Evolutionary conservation across 1,139 yeast genomes (phyloP).

Genomic region (Geotrichum reessii): DNA sequence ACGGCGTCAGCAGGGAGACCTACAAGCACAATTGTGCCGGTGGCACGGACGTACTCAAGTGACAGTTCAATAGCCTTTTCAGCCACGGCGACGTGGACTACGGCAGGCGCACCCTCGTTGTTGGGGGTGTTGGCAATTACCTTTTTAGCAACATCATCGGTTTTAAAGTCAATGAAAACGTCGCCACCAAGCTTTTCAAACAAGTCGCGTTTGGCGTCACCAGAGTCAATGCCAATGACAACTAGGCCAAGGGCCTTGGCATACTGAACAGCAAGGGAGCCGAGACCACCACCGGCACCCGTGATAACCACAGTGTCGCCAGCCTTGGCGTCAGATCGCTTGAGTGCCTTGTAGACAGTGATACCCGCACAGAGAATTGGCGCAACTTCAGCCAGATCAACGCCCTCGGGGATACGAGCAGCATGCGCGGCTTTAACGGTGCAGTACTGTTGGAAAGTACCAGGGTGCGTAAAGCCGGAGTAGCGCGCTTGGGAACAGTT

Average conservation of each 20-base stretch:
- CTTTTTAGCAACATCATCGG: conserved; percentile 37
- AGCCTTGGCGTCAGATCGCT: conserved; percentile 53
- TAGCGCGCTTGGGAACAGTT: conserved; percentile 21
- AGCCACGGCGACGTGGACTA: conserved; percentile 65
- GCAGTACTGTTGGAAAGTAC: conserved; percentile 72
- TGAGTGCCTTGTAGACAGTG: conserved; percentile 70
- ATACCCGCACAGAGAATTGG: conserved; percentile 74
- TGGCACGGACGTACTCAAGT: conserved; percentile 54
- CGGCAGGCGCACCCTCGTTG: conserved; percentile 64
- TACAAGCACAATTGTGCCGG: conserved; percentile 66
- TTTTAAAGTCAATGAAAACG: conserved; percentile 53
- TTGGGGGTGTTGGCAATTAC: conserved; percentile 42
- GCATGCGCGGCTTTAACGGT: conserved; percentile 76
- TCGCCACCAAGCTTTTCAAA: conserved; percentile 58
- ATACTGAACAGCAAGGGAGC: conserved; percentile 67
- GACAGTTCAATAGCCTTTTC: conserved; percentile 61
- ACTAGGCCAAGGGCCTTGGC: conserved; percentile 70
- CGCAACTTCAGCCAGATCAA: conserved; percentile 61
- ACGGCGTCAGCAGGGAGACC: conserved; percentile 64
- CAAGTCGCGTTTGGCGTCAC: conserved; percentile 53
- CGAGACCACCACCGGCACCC: conserved; percentile 78
- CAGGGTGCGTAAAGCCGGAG: conserved; percentile 65
- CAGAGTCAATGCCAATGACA: conserved; percentile 66
- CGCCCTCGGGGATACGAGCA: conserved; percentile 59
- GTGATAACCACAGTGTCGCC: conserved; percentile 72